Base-by-base conservation (phyloP, 192 early-diverging fungal genomes). In the Jimgerdemannia flammicorona region DNA sequence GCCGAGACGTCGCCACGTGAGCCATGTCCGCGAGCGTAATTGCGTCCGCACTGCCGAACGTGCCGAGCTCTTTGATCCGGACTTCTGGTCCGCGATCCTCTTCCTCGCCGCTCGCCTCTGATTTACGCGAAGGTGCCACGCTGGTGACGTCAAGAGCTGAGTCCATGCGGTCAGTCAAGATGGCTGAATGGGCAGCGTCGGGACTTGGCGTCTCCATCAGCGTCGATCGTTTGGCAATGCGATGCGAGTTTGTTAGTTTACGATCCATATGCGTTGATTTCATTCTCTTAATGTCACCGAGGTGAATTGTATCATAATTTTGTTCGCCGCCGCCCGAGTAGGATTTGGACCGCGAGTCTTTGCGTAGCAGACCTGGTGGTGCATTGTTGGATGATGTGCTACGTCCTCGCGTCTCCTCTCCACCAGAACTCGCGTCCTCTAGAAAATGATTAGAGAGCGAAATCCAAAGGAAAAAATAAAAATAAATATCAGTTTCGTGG, bases 241-340 rank as follows among this genome's bases (percentile, higher is more conserved):
- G 77, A 14, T 83, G 83, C 64, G 85, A 87, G 68, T 80, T 82
- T 9, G 85, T 84, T 14, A 87, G 70, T 49, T 87, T 87, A 4
- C 83, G 75, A 70, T 87, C 85, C 70, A 87, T 67, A 17, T 86
- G 85, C 4, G 84, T 84, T n/a, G 88, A 88, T 72, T 88, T 89
- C 64, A 87, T 84, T 39, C 87, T 85, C 66, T 88, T 88, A 63
- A 89, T 87, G 69, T 89, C 88, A 3, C 80, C 79, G 6, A 84
- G 74, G 72, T 88, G 82, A 44, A 87, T 85, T 4, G 83, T 49
- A 40, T 83, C 79, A 66, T 81, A 84, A 14, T 70, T 66, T 41
- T 78, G 82, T 54, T 87, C 83, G 43, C 82, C 85, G 1, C 79
- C 29, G 29, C 29, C 29, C 29, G 29, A 83, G 73, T 85, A 85